Evolutionary conservation across 225 moss, liverwort and hornwort species (phyloP).

Genomic region (Climacium dendroides): DNA sequence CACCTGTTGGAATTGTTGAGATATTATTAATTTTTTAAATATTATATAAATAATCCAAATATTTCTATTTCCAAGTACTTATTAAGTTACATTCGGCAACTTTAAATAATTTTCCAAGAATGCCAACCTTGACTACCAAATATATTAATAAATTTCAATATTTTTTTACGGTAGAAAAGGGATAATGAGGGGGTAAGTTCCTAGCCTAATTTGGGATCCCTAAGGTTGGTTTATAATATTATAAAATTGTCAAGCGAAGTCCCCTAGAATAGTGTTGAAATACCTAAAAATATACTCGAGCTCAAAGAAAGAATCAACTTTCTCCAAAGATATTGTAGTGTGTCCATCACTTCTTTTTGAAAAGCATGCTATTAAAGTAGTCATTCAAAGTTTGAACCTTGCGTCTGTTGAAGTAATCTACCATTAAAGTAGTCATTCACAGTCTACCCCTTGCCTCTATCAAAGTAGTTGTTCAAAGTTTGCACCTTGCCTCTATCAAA

Average conservation of each 20-base stretch:
- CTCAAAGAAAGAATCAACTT: not conserved
- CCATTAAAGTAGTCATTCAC: too few relatives aligned
- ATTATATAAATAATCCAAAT: too few relatives aligned
- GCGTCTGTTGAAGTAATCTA: too few relatives aligned
- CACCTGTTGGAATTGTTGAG: not conserved
- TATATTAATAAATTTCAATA: not conserved
- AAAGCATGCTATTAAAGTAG: not conserved
- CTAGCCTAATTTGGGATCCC: fast-evolving
- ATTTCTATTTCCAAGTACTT: not conserved
- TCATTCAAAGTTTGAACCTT: too few relatives aligned
- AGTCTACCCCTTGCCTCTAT: too few relatives aligned
- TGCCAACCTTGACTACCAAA: fast-evolving
- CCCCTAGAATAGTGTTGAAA: not conserved
- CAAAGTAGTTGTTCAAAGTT: too few relatives aligned
- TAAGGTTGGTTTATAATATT: not conserved
- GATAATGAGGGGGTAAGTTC: fast-evolving
- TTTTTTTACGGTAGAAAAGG: too few relatives aligned
- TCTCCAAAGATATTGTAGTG: fast-evolving
- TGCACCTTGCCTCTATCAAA: too few relatives aligned
- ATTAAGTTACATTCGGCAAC: fast-evolving
- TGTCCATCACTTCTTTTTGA: not conserved
- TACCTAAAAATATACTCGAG: not conserved
- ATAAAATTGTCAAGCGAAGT: fast-evolving
- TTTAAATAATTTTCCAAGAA: not conserved
- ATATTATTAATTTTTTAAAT: too few relatives aligned